Base-by-base conservation (phyloP, 1,284 basidiomycete genomes). In the Ceratobasidium sp. region DNA sequence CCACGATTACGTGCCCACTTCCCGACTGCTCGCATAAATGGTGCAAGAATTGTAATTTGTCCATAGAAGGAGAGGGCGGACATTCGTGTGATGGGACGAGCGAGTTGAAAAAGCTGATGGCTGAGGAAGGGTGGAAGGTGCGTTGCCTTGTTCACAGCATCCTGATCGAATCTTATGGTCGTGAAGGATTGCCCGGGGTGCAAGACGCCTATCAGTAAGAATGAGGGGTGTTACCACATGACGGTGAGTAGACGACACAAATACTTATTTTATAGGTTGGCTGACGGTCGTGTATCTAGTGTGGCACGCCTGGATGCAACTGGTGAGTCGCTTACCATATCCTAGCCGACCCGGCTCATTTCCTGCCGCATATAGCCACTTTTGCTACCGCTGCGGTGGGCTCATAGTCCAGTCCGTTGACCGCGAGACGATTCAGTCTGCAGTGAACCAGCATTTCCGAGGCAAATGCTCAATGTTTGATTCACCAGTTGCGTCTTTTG, bases 221-320 rank as follows among this genome's bases (percentile, higher is more conserved):
- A 67, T 27, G 57, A 76, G 14, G 79, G 79, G 8, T 79, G 79
- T 66, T 78, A 79, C 35, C 79, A 79, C 41, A 79, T 79, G 79
- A 79, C 79, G 16, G 78, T 78, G 46, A 52, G 78, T 54, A 67
- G 23, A 35, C 59, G 8, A 1, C 41, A 30, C 46, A 6, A 50
- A 60, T 41, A 7, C 52, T 10, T 55, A 60, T 14, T 35, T 8
- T 46, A 55, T 38, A 1, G 55, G 16, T 27, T 14, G 41, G 8
- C 55, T 54, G 20, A 54, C 30, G 48, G 4, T 35, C 16, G 30
- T 20, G 12, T 7, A 16, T 12, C 7, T 16, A 79, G 78, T 79
- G 78, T 46, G 38, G 60, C 16, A 77, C 70, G 10, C 76, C 76
- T 1, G 70, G 70, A 2, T 79, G 78, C 46, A 77, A 79, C 52